These are phyloP conservation scores for Chrysanthemum seticuspe DNA, from an alignment of 129 eudicot species.

Conservation along the genomic window DNA sequence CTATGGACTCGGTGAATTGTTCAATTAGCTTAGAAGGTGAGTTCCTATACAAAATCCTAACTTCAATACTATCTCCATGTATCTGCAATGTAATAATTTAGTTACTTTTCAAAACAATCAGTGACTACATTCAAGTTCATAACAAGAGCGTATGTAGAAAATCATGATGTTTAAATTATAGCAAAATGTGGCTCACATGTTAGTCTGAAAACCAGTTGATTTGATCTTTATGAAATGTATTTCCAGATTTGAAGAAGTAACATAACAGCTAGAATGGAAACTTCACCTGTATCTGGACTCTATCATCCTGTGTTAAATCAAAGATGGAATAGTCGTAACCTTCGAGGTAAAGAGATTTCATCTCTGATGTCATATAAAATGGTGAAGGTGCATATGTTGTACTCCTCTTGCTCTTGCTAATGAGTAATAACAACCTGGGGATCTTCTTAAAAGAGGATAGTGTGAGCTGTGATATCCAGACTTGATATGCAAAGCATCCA, in stretches of 20 bases:
- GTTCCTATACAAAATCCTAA: slow-evolving; percentile 74
- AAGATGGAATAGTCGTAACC: no score
- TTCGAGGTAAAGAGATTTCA: no score
- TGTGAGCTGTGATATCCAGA: no score
- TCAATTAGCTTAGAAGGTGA: slow-evolving; percentile 90
- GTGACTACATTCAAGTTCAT: not conserved
- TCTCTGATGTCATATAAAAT: no score
- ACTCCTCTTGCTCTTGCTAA: no score
- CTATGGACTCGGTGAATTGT: slow-evolving; percentile 76
- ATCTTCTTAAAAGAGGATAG: no score
- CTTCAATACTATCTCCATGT: slow-evolving; percentile 80
- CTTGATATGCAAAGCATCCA: no score
- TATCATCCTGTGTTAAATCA: slow-evolving; percentile 29
- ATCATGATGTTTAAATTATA: not conserved
- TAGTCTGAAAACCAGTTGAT: slow-evolving; percentile 7
- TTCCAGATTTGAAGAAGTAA: not conserved
- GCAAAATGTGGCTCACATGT: not conserved
- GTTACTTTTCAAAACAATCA: slow-evolving; percentile 9
- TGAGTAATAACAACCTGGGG: no score
- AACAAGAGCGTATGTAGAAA: not conserved
- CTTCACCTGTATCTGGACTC: slow-evolving; percentile 88
- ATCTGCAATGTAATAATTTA: slow-evolving; percentile 39
- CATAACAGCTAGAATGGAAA: not conserved
- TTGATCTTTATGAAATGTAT: slow-evolving; percentile 3
- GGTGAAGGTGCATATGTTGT: no score